phyloP scores from a whole-genome alignment of 345 rosid species.

The Eucalyptus regnans region DNA sequence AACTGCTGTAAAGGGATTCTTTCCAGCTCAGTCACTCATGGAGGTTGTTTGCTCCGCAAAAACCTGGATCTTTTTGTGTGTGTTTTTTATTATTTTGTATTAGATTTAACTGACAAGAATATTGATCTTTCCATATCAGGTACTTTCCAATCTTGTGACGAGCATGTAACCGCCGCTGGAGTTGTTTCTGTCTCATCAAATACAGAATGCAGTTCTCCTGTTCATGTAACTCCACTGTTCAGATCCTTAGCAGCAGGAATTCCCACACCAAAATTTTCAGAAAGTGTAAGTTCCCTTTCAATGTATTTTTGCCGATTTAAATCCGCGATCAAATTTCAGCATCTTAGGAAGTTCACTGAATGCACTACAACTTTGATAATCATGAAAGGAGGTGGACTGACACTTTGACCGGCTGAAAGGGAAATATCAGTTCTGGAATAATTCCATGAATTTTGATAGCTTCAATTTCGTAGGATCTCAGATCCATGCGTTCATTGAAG shows the following conservation, averaged over 20 bases:
- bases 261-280: slow-evolving; percentile 96
- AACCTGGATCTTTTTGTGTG: neutral
- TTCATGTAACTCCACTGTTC: slow-evolving; percentile 87
- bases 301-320: neutral
- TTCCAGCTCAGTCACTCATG: slow-evolving; percentile 21
- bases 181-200: slow-evolving; percentile 35
- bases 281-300: slow-evolving; percentile 63
- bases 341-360: neutral
- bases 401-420: neutral
- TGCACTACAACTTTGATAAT: neutral
- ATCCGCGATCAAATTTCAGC: neutral
- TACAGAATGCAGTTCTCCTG: slow-evolving; percentile 65
- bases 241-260: slow-evolving; percentile 95
- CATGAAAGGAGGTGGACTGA: neutral
- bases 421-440: neutral
- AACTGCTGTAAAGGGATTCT: slow-evolving; percentile 23
- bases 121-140: slow-evolving; percentile 12
- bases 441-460: neutral
- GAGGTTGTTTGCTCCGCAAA: slow-evolving; percentile 17
- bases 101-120: neutral
- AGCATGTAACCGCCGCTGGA: slow-evolving; percentile 15
- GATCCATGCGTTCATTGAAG: neutral
- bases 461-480: neutral
- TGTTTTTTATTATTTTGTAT: neutral
- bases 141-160: slow-evolving; percentile 23